These are phyloP conservation scores for Acanthamoeba lenticulata DNA, from an alignment of 208 protist species.

Conservation along the genomic window DNA sequence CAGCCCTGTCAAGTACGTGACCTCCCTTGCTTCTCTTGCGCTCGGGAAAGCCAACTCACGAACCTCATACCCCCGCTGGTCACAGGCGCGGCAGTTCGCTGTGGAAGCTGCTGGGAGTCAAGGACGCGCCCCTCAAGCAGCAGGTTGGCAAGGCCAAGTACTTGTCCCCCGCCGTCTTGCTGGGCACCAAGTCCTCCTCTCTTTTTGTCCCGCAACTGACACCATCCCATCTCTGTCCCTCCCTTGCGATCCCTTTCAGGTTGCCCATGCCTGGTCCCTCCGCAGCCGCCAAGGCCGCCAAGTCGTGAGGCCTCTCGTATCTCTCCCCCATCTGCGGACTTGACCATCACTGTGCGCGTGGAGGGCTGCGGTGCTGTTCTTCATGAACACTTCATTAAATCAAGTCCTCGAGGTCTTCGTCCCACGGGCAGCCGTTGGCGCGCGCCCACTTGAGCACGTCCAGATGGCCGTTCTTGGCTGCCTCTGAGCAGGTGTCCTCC, in stretches of 20 bases:
- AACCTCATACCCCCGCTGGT: neutral
- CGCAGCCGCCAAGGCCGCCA: too few relatives aligned
- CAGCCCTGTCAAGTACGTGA: neutral
- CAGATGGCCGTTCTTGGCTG: neutral
- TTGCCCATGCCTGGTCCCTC: too few relatives aligned
- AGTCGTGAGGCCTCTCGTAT: too few relatives aligned
- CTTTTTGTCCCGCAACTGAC: neutral
- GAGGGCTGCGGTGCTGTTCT: too few relatives aligned
- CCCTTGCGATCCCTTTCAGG: too few relatives aligned
- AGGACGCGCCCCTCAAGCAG: slow-evolving; percentile 29
- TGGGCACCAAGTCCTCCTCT: neutral
- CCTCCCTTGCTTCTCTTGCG: neutral
- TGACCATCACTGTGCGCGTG: too few relatives aligned
- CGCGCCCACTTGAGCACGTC: neutral
- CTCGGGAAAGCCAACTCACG: neutral
- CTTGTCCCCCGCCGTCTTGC: neutral
- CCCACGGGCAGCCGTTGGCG: neutral
- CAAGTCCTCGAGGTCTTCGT: too few relatives aligned
- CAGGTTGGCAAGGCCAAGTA: neutral
- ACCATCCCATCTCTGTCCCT: too few relatives aligned
- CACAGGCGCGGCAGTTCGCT: neutral
- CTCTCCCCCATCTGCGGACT: too few relatives aligned
- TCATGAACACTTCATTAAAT: too few relatives aligned
- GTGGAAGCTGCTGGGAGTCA: slow-evolving; percentile 30
- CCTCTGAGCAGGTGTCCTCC: neutral